Base-by-base conservation (phyloP, 2,329 filamentous ascomycete genomes). In the Fusarium paranaense region DNA sequence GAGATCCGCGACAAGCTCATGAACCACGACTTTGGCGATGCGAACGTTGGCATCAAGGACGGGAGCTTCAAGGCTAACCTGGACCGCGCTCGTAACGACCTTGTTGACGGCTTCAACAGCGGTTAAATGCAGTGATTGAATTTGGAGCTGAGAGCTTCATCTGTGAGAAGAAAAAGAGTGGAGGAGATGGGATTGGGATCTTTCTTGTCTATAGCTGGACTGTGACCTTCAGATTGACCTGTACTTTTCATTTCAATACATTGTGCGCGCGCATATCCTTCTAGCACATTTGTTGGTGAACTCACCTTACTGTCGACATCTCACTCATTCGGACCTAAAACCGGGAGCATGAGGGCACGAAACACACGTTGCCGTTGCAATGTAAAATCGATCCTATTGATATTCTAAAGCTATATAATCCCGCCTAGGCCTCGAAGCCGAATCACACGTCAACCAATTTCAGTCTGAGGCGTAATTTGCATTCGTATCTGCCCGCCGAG, bases 41-140 rank as follows among this genome's bases (percentile, higher is more conserved):
- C 47, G 14, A 58, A 20, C 10, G 18, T 64, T 58, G 62, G 30
- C n/a, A 57, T 64, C 38, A 64, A 45, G 35, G 62, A 64, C 11
- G 25, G 9, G 10, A 64, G 10, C 27, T 57, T 57, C 50, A 64
- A 64, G 38, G 9, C 1, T 11, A 64, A 64, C 50, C 27, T 64
- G n/a, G 62, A 64, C 20, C 38, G 10, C 13, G 52, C 62, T 8
- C 62, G 62, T 13, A 54, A 64, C 13, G 37, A 27, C 27, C 54
- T 54, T 30, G 25, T 58, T 14, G 50, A 64, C n/a, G 50, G 33
- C 11, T 38, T 25, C 27, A 16, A 56, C 35, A 56, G 52, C 25
- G 47, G 47, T 8, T 54, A 54, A 7, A 13, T 32, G 25, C 10
- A 32, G 3, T 13, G 25, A 1, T 6, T n/a, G 25, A n/a, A 16